Percentiles rank a stretch among this genome's conserved stretches.
These are phyloP conservation scores for Yamadazyma sp. DNA, from an alignment of 1,139 yeast species.

Conservation along the genomic window DNA sequence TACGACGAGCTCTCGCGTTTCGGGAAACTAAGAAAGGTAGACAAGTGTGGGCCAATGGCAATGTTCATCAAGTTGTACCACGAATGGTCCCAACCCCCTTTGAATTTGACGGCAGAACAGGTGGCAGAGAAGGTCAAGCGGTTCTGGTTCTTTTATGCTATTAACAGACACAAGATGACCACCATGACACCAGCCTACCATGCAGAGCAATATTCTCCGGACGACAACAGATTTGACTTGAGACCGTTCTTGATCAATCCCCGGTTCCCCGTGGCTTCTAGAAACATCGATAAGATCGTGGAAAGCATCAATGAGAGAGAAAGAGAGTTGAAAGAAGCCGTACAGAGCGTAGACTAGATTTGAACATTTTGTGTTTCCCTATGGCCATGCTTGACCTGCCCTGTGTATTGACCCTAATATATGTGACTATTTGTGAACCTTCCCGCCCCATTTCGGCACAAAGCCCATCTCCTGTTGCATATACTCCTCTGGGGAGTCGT, in stretches of 20 bases:
- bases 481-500: slow-evolving; percentile 37
- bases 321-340: slow-evolving; percentile 23
- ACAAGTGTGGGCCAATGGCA: slow-evolving; percentile 93
- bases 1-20: slow-evolving; percentile 89
- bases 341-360: slow-evolving; percentile 31
- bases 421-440: slow-evolving; percentile 22
- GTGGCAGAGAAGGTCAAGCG: slow-evolving; percentile 90
- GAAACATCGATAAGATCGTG: slow-evolving; percentile 80
- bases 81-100: slow-evolving; percentile 80
- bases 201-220: slow-evolving; percentile 97
- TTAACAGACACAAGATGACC: slow-evolving; percentile 95
- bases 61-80: slow-evolving; percentile 89
- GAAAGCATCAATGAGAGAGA: slow-evolving; percentile 45
- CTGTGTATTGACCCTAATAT: not conserved
- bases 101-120: slow-evolving; percentile 69
- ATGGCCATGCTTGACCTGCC: too few species aligned
- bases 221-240: slow-evolving; percentile 92
- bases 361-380: too few species aligned
- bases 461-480: slow-evolving; percentile 41
- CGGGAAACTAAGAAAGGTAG: slow-evolving; percentile 89
- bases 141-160: slow-evolving; percentile 90
- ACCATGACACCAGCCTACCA: slow-evolving; percentile 95
- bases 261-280: slow-evolving; percentile 86
- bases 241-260: slow-evolving; percentile 93
- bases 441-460: slow-evolving; percentile 55